Conservation (phyloP, 2,329 filamentous ascomycete genomes). For the Incumbomyces delicatus region DNA sequence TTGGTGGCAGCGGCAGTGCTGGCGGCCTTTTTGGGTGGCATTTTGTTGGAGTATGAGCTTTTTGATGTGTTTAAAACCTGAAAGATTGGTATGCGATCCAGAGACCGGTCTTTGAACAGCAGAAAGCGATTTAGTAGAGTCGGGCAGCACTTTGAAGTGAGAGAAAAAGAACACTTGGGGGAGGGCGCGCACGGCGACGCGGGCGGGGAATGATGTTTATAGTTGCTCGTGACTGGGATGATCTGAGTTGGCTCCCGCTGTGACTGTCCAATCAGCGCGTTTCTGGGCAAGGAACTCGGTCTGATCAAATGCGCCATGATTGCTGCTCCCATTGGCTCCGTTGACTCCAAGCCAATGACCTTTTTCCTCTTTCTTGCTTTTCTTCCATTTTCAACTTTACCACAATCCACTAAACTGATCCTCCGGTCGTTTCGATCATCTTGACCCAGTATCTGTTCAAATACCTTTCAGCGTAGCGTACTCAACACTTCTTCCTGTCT, state of each 20-base stretch:
- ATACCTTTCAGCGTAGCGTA: not conserved
- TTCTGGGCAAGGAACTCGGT: not conserved
- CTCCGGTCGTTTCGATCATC: slow-evolving; percentile 1
- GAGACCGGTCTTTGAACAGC: slow-evolving; percentile 10
- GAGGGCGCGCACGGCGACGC: slow-evolving; percentile 28
- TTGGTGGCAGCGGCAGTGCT: slow-evolving; percentile 34
- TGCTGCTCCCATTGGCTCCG: slow-evolving; percentile 7
- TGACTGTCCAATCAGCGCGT: slow-evolving; percentile 13
- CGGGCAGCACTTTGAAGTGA: slow-evolving; percentile 9
- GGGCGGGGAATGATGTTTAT: slow-evolving; percentile 27
- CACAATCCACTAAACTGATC: slow-evolving; percentile 16
- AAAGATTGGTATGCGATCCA: slow-evolving; percentile 10
- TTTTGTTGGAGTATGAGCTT: slow-evolving; percentile 29
- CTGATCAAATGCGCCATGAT: slow-evolving; percentile 1
- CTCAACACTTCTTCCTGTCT: not conserved
- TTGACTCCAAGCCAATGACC: not conserved
- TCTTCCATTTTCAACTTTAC: slow-evolving; percentile 10
- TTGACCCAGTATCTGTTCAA: not conserved
- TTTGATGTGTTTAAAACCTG: slow-evolving; percentile 13
- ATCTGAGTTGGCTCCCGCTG: slow-evolving; percentile 9
- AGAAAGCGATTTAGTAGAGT: slow-evolving; percentile 7
- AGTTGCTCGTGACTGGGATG: slow-evolving; percentile 13
- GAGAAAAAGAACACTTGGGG: slow-evolving; percentile 17
- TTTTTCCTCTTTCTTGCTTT: slow-evolving; percentile 8
- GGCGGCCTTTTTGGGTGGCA: slow-evolving; percentile 57